phyloP scores from a whole-genome alignment of 2,329 filamentous ascomycete genomes.

The Beauveria varroae region DNA sequence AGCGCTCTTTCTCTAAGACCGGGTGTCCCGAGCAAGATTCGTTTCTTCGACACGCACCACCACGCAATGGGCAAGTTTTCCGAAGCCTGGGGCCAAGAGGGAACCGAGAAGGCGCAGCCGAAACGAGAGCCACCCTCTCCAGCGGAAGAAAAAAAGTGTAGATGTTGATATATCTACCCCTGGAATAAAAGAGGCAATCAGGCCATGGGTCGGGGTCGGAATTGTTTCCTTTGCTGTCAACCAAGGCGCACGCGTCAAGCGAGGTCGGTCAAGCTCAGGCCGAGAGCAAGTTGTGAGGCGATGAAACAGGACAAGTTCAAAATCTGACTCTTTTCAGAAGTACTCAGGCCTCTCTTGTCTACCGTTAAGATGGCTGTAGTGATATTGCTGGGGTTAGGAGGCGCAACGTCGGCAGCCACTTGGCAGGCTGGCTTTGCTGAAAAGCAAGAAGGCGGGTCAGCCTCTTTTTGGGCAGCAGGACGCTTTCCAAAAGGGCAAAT shows the following conservation, averaged over 20 bases:
- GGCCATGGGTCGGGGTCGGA: constrained; percentile 5
- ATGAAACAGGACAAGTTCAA: neutral
- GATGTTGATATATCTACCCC: constrained; percentile 11
- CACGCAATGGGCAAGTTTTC: neutral
- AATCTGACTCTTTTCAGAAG: neutral
- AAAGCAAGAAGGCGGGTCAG: constrained; percentile 11
- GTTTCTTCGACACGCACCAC: neutral
- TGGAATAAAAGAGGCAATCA: constrained; percentile 10
- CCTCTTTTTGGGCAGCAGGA: constrained; percentile 7
- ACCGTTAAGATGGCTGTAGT: neutral
- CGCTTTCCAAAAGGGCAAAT: constrained; percentile 1
- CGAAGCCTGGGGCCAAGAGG: neutral
- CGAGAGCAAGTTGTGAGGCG: neutral
- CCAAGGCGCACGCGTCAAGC: neutral
- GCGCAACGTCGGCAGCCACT: neutral
- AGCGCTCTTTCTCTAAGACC: neutral
- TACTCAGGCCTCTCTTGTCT: neutral
- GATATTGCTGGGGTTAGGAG: constrained; percentile 4
- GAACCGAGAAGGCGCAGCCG: neutral
- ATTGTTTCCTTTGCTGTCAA: neutral
- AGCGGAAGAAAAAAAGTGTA: constrained; percentile 1
- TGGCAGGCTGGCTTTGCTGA: constrained; percentile 3
- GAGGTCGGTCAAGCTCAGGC: neutral
- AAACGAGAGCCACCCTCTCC: neutral
- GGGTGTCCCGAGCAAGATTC: neutral